These are phyloP conservation scores for Fragilariopsis cylindrus DNA, from an alignment of 108 stramenopile genomes.

Conservation along the genomic window DNA sequence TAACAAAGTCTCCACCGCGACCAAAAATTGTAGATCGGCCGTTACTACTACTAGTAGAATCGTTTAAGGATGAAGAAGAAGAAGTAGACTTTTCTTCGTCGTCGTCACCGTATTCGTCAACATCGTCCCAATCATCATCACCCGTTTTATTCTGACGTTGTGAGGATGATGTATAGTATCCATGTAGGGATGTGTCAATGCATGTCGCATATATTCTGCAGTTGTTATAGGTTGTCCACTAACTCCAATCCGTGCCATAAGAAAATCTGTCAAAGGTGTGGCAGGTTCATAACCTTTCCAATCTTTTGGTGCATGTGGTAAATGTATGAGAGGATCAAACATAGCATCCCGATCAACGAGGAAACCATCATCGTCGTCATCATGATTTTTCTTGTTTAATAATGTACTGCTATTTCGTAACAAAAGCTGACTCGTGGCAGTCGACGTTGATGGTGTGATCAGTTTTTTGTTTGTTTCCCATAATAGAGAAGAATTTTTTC, in stretches of 20 bases:
- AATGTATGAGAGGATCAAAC: slow-evolving; percentile 41
- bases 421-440: not conserved
- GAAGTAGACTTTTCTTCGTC: slow-evolving; percentile 19
- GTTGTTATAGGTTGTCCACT: slow-evolving; percentile 67
- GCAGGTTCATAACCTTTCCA: slow-evolving; percentile 70
- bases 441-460: not conserved
- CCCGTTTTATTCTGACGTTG: not conserved
- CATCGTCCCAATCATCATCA: slow-evolving; percentile 25
- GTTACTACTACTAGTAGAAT: not conserved
- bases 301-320: slow-evolving; percentile 40
- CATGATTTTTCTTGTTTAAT: not conserved
- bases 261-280: slow-evolving; percentile 68
- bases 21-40: slow-evolving; percentile 70
- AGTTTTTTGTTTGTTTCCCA: slow-evolving; percentile 12
- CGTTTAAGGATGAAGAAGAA: slow-evolving; percentile 12
- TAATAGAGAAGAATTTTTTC: not conserved
- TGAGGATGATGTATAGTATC: slow-evolving; percentile 65
- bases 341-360: slow-evolving; percentile 33
- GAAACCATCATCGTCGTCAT: slow-evolving; percentile 15
- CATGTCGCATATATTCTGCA: slow-evolving; percentile 79
- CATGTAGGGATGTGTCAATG: slow-evolving; percentile 74
- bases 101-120: slow-evolving; percentile 23
- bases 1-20: slow-evolving; percentile 92
- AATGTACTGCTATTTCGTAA: slow-evolving; percentile 11
- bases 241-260: slow-evolving; percentile 74